Evolutionary conservation across 2,329 filamentous ascomycete genomes (phyloP), one percentile per base, ranked within the genome.

Genomic region (Diaporthe sp.): DNA sequence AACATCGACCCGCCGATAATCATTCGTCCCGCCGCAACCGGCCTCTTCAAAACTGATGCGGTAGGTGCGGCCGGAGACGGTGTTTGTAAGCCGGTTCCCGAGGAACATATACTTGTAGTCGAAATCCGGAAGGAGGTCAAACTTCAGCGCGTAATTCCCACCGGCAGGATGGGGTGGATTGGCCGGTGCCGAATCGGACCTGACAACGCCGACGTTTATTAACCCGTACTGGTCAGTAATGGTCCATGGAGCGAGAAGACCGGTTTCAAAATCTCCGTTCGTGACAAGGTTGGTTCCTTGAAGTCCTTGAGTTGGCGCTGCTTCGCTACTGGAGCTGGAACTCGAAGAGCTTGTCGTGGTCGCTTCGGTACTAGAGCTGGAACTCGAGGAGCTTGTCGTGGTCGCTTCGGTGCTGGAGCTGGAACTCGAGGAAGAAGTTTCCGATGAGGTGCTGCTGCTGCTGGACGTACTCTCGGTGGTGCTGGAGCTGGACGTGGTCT

Each of bases 211-310:
- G 55, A 34, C 31, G 55, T 2, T 12, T 12, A 20, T 17, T 37
- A 2, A 0, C 13, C 7, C 17, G 1, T 1, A 7, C 10, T 22
- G 9, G 17, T 13, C 2, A 7, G 8, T 12, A 13, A 39, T 2
- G 17, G 0, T 39, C 31, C 57, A 60, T n/a, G 57, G 57, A 37
- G 9, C 4, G 20, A 13, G 13, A 39, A 6, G 6, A 2, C 57
- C 34, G 4, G 34, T 17, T 25, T 61, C 57, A 39, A 61, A 61
- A 25, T 42, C 34, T 25, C 57, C 57, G 12, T 39, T 61, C 4
- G 6, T 37, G n/a, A 39, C 31, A 42, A 42, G 57, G 12, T 42
- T 61, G 22, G 22, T 28, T 28, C 28, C 28, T 28, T 28, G 28
- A 28, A 28, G 28, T 28, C 28, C 28, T 28, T 28, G 28, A 28